Conservation (phyloP, 2,329 filamentous ascomycete species). For the Mycogone perniciosa region DNA sequence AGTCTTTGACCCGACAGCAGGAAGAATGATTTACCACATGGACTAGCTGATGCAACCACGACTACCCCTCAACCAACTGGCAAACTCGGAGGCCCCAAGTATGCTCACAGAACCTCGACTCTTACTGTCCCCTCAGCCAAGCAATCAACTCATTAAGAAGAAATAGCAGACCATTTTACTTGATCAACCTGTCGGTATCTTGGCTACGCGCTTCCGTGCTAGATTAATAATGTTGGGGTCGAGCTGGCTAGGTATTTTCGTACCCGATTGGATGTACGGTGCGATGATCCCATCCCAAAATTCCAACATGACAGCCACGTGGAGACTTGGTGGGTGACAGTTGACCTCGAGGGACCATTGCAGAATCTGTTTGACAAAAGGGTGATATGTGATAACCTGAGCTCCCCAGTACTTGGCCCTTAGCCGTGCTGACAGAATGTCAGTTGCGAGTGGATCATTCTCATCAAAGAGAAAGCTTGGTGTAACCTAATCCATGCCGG, state of each 20-base stretch:
- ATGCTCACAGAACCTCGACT: no score
- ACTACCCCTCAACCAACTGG: no score
- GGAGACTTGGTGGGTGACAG: constrained; percentile 27
- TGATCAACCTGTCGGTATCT: no score
- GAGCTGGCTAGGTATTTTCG: constrained; percentile 33
- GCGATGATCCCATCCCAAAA: constrained; percentile 32
- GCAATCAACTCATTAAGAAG: no score
- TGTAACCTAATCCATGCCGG: constrained; percentile 41
- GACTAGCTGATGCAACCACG: no score
- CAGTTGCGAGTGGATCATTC: constrained; percentile 59
- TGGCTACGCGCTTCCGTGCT: constrained; percentile 35
- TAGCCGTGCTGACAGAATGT: constrained; percentile 77
- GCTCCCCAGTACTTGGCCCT: constrained; percentile 94
- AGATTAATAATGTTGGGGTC: constrained; percentile 44
- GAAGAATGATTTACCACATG: no score
- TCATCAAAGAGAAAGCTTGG: constrained; percentile 53
- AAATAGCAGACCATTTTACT: no score
- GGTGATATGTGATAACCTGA: constrained; percentile 79
- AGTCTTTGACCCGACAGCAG: no score
- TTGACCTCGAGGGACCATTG: constrained; percentile 36
- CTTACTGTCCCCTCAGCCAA: no score
- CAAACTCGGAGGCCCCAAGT: no score
- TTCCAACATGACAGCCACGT: constrained; percentile 25
- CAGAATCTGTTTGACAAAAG: constrained; percentile 57
- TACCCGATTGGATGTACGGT: constrained; percentile 31